These are phyloP conservation scores for Aureobasidium sp. DNA, from an alignment of 2,329 filamentous ascomycete genomes.

Conservation along the genomic window DNA sequence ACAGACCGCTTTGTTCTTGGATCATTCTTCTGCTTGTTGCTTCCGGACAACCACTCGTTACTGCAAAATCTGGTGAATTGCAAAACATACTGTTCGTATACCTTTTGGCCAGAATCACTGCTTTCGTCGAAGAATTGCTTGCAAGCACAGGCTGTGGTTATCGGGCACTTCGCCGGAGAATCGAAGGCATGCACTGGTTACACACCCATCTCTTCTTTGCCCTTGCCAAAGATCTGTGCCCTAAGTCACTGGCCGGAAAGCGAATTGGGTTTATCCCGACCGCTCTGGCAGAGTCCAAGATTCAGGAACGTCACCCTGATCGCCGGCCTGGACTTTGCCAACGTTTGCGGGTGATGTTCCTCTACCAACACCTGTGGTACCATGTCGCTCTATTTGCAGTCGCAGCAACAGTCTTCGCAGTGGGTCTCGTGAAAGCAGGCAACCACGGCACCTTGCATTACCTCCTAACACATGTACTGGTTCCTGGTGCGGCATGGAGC, in stretches of 20 bases:
- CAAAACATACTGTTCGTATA: neutral
- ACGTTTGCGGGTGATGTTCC: constrained; percentile 30
- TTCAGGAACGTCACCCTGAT: neutral
- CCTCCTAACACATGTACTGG: constrained; percentile 37
- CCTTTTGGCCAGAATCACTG: neutral
- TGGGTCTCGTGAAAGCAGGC: constrained; percentile 43
- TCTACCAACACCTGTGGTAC: constrained; percentile 50
- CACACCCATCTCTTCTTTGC: constrained; percentile 1
- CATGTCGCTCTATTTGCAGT: constrained; percentile 26
- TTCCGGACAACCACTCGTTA: neutral
- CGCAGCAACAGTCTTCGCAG: constrained; percentile 21
- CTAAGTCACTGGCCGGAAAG: neutral
- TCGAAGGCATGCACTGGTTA: constrained; percentile 1
- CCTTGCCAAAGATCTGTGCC: neutral
- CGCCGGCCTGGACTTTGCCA: neutral
- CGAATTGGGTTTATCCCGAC: constrained; percentile 1
- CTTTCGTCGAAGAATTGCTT: neutral
- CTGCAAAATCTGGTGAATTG: neutral
- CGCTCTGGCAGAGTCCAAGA: constrained; percentile 3
- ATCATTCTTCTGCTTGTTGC: constrained; percentile 3
- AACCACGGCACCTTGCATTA: constrained; percentile 36
- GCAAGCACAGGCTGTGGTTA: constrained; percentile 4
- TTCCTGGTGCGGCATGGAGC: constrained; percentile 52
- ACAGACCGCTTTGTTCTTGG: constrained; percentile 5
- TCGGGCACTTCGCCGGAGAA: neutral